Evolutionary conservation across 768 basidiomycete species (phyloP).

Genomic region (Podaxis sp.): DNA sequence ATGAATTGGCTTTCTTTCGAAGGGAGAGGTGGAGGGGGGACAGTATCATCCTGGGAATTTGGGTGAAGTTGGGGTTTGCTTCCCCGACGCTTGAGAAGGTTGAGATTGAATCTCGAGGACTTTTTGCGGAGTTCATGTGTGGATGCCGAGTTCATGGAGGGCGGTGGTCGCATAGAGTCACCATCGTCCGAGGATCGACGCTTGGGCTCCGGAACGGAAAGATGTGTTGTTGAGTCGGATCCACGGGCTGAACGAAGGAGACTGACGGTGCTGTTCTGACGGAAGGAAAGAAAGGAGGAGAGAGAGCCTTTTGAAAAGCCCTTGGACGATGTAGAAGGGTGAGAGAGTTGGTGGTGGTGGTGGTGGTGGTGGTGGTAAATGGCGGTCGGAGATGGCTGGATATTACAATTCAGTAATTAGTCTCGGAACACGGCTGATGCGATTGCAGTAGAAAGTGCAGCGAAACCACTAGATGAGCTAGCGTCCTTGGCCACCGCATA

Average conservation of each 20-base stretch:
- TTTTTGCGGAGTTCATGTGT: slow-evolving; percentile 14
- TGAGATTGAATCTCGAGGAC: slow-evolving; percentile 11
- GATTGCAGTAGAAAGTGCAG: background rate
- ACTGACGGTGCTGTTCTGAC: slow-evolving; percentile 17
- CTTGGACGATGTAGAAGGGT: slow-evolving; percentile 21
- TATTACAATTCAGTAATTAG: background rate
- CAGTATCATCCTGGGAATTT: slow-evolving; percentile 10
- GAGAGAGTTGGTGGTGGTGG: background rate
- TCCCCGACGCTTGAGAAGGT: slow-evolving; percentile 13
- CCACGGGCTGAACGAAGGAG: slow-evolving; percentile 17
- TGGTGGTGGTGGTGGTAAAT: slow-evolving; percentile 7
- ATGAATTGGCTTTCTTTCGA: background rate
- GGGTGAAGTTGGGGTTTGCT: slow-evolving; percentile 14
- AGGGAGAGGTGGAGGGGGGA: slow-evolving; percentile 11
- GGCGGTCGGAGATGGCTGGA: background rate
- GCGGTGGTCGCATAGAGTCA: slow-evolving; percentile 15
- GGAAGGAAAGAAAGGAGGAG: slow-evolving; percentile 21
- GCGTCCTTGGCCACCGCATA: background rate
- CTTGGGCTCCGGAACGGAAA: slow-evolving; percentile 20
- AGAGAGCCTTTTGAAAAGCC: slow-evolving; percentile 29
- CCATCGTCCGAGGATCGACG: slow-evolving; percentile 16
- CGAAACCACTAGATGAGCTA: background rate
- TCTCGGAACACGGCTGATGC: background rate
- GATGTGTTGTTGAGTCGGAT: slow-evolving; percentile 21
- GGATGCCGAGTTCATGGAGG: slow-evolving; percentile 6